Evolutionary conservation across 2,329 filamentous ascomycete genomes (phyloP).

Genomic region (Hymenoscyphus albidus): DNA sequence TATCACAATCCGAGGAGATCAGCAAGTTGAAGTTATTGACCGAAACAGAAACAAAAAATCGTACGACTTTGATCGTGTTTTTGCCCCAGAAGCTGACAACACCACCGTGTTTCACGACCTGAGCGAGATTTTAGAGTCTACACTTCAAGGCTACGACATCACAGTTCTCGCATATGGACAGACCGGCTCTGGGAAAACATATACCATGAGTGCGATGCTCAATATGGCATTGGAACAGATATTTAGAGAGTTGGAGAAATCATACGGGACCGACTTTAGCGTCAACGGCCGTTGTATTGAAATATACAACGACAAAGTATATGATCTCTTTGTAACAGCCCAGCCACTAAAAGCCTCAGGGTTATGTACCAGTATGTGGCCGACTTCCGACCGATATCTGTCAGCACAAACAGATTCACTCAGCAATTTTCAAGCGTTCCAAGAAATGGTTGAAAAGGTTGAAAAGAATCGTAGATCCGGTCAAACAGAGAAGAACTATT

Average conservation of each 20-base stretch:
- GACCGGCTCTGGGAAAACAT: neutral
- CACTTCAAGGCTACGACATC: neutral
- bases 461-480: neutral
- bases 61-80: neutral
- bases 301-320: neutral
- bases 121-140: neutral
- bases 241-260: neutral
- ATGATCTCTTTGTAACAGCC: neutral
- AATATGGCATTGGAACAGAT: neutral
- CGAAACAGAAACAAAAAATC: neutral
- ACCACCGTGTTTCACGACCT: neutral
- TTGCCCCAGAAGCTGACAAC: neutral
- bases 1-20: neutral
- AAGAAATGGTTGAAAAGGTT: neutral
- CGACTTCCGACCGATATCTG: neutral
- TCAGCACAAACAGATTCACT: neutral
- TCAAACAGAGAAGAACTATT: neutral
- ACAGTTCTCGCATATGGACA: neutral
- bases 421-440: neutral
- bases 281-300: neutral
- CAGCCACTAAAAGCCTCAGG: neutral
- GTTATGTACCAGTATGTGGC: neutral
- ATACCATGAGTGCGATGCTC: conserved; percentile 1
- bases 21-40: neutral
- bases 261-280: neutral